phyloP scores from a whole-genome alignment of 805 yeast species.

The Ogataea siamensis region DNA sequence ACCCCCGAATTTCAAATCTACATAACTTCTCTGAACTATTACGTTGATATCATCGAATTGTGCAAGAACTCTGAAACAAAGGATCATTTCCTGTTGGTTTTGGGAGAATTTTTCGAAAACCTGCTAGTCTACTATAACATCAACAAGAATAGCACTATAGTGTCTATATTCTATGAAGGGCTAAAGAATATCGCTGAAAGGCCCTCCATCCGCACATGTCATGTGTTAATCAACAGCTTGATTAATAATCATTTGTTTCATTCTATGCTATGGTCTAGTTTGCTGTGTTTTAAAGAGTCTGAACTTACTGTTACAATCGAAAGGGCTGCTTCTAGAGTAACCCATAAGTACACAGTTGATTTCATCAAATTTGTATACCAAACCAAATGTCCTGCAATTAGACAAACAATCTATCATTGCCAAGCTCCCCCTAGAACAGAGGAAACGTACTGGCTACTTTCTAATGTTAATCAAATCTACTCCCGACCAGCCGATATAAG shows the following conservation, averaged over 20 bases:
- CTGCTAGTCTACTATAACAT: conserved; percentile 11
- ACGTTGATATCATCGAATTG: conserved; percentile 12
- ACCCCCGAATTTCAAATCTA: conserved; percentile 16
- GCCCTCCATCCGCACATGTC: background rate
- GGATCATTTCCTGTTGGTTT: conserved; percentile 11
- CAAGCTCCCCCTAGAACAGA: background rate
- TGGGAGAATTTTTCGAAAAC: conserved; percentile 15
- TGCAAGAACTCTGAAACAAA: conserved; percentile 12
- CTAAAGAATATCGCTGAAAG: conserved; percentile 13
- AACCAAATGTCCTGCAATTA: conserved; percentile 4
- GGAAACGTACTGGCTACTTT: conserved; percentile 11
- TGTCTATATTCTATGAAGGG: conserved; percentile 20
- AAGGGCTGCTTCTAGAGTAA: conserved; percentile 18
- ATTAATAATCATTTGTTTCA: conserved; percentile 11
- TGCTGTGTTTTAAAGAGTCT: conserved; percentile 23
- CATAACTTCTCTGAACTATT: conserved; percentile 13
- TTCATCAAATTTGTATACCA: conserved; percentile 15
- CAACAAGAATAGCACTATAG: conserved; percentile 10
- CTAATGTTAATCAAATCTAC: conserved; percentile 10
- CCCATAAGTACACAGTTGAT: conserved; percentile 20
- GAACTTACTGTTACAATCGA: conserved; percentile 17
- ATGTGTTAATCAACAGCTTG: conserved; percentile 6
- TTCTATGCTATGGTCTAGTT: conserved; percentile 20
- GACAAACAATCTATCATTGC: conserved; percentile 3
- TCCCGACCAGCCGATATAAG: conserved; percentile 3